Evolutionary conservation across 129 eudicot species (phyloP).

Genomic region (Sambucus nigra): DNA sequence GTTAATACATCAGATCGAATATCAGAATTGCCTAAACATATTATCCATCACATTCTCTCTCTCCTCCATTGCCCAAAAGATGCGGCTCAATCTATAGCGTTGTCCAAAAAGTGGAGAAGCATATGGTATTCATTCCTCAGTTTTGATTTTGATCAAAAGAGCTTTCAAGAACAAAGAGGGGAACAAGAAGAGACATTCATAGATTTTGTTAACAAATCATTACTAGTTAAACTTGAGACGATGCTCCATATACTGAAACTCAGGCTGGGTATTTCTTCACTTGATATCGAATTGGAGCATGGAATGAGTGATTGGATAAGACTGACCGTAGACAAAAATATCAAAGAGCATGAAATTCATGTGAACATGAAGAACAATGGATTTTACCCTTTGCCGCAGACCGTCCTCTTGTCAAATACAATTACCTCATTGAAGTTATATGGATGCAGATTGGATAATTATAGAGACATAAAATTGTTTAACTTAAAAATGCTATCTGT

Average conservation of each 20-base stretch:
- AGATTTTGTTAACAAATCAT: conserved; percentile 25
- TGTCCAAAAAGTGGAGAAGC: conserved; percentile 49
- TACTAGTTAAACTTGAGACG: conserved; percentile 23
- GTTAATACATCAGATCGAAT: conserved; percentile 30
- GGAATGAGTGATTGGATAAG: conserved; percentile 21
- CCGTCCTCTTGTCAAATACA: conserved; percentile 14
- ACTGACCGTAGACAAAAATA: conserved; percentile 32
- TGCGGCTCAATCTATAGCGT: conserved; percentile 29
- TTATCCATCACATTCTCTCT: conserved; percentile 48
- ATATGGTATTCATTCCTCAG: conserved; percentile 32
- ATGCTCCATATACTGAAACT: conserved; percentile 32
- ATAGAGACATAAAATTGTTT: conserved; percentile 14
- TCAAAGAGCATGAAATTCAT: conserved; percentile 44
- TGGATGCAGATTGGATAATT: conserved; percentile 22
- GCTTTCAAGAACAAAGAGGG: conserved; percentile 11
- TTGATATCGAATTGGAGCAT: background rate
- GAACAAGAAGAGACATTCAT: conserved; percentile 17
- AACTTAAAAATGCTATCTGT: conserved; percentile 37
- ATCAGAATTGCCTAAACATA: conserved; percentile 45
- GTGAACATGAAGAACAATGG: conserved; percentile 13
- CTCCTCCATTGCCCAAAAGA: conserved; percentile 38
- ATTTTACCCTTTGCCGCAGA: conserved; percentile 19
- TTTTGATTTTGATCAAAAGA: conserved; percentile 48
- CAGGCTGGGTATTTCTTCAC: conserved; percentile 21
- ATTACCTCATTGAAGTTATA: conserved; percentile 38